phyloP scores from a whole-genome alignment of 1,284 basidiomycete genomes.

The Amylostereum chailletii region DNA sequence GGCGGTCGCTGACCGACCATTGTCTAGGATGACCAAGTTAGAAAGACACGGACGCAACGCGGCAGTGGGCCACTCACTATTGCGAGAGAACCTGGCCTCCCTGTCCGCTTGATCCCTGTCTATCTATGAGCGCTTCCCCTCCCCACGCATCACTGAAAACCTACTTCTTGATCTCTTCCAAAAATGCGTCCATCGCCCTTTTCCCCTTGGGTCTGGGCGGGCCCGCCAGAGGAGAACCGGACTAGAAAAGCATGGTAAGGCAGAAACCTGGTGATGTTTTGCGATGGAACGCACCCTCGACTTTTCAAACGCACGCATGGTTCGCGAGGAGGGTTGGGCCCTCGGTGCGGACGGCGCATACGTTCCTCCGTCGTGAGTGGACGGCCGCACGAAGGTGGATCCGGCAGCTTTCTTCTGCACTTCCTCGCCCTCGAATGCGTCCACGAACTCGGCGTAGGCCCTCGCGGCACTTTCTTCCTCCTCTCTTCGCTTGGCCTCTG shows the following conservation, averaged over 20 bases:
- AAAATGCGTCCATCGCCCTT: slow-evolving; percentile 87
- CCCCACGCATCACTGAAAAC: slow-evolving; percentile 5
- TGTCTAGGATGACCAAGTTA: slow-evolving; percentile 22
- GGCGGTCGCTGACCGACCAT: slow-evolving; percentile 71
- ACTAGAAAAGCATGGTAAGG: slow-evolving; percentile 24
- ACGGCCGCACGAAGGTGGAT: slow-evolving; percentile 69
- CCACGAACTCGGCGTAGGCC: slow-evolving; percentile 82
- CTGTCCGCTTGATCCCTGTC: slow-evolving; percentile 83
- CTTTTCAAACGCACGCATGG: slow-evolving; percentile 22
- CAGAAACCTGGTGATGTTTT: background rate
- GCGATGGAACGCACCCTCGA: slow-evolving; percentile 18
- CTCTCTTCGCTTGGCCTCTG: slow-evolving; percentile 77
- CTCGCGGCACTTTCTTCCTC: slow-evolving; percentile 73
- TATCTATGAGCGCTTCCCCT: too few species aligned
- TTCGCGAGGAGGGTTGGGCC: slow-evolving; percentile 19
- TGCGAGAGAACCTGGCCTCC: slow-evolving; percentile 73
- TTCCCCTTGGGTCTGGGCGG: slow-evolving; percentile 75
- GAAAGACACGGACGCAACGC: background rate
- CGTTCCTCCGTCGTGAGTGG: slow-evolving; percentile 38
- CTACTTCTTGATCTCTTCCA: slow-evolving; percentile 91
- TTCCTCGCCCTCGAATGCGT: slow-evolving; percentile 75
- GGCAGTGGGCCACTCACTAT: slow-evolving; percentile 42
- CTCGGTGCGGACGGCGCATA: slow-evolving; percentile 37
- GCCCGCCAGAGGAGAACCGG: slow-evolving; percentile 41
- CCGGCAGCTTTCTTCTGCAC: slow-evolving; percentile 41